These are phyloP conservation scores for Colletotrichum acutatum DNA, from an alignment of 2,329 filamentous ascomycete species.

Conservation along the genomic window DNA sequence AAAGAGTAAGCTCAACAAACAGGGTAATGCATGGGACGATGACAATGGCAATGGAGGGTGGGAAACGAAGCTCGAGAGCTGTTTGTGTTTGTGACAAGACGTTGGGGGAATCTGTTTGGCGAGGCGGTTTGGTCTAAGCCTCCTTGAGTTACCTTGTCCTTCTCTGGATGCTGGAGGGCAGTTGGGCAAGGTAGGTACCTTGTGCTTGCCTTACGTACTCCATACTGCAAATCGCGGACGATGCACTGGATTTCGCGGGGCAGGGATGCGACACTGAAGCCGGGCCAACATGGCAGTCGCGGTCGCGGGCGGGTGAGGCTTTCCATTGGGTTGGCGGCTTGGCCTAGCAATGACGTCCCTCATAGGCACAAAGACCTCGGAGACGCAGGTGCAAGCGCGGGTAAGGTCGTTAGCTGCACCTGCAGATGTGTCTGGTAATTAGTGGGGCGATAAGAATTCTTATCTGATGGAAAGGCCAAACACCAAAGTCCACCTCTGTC, in stretches of 20 bases:
- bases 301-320: slow-evolving; percentile 22
- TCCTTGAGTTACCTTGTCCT: background rate
- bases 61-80: slow-evolving; percentile 1
- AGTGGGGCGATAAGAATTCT: slow-evolving; percentile 13
- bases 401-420: background rate
- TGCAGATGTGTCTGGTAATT: background rate
- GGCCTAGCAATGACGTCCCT: slow-evolving; percentile 24
- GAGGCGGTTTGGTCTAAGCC: slow-evolving; percentile 1
- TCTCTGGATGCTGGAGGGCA: background rate
- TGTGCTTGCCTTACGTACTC: background rate
- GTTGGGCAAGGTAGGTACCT: background rate
- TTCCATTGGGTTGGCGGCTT: slow-evolving; percentile 15
- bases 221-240: background rate
- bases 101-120: slow-evolving; percentile 9
- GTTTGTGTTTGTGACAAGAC: background rate
- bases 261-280: slow-evolving; percentile 17
- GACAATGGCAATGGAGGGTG: background rate
- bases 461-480: slow-evolving; percentile 11
- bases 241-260: slow-evolving; percentile 2
- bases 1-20: slow-evolving; percentile 7
- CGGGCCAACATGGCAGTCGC: background rate
- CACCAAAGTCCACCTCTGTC: background rate
- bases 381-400: background rate
- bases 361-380: background rate
- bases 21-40: slow-evolving; percentile 22